These are phyloP conservation scores for Gilbertella persicaria DNA, from an alignment of 371 early-diverging fungal genomes.

Conservation along the genomic window DNA sequence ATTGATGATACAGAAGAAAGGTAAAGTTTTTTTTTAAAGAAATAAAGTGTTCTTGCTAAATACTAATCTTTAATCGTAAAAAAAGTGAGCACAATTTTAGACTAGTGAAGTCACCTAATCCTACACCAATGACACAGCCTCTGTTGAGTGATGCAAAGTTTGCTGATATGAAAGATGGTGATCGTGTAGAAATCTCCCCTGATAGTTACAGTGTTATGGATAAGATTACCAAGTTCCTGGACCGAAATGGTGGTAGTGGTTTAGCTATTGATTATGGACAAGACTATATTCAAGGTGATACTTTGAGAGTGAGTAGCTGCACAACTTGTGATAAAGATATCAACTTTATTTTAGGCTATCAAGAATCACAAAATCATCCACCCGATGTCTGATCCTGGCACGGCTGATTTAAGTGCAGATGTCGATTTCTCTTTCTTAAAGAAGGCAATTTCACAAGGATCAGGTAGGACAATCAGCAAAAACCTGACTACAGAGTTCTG, in stretches of 20 bases:
- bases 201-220: constrained; percentile 68
- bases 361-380: constrained; percentile 78
- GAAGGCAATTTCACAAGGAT: constrained; percentile 49
- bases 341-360: no score
- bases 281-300: constrained; percentile 74
- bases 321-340: no score
- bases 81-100: constrained; percentile 74
- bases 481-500: background rate
- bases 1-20: constrained; percentile 64
- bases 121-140: constrained; percentile 68
- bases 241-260: constrained; percentile 71
- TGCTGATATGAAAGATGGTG: constrained; percentile 60
- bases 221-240: constrained; percentile 66
- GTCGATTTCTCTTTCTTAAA: constrained; percentile 87
- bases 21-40: constrained; percentile 29
- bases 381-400: constrained; percentile 81
- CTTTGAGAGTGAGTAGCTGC: constrained; percentile 81
- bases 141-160: constrained; percentile 51
- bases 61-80: background rate
- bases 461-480: constrained; percentile 36
- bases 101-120: constrained; percentile 68
- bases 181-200: constrained; percentile 83
- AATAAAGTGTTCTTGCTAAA: background rate
- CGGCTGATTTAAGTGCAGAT: constrained; percentile 89
- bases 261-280: constrained; percentile 92